Percentiles rank a stretch among this genome's conserved stretches.
Evolutionary conservation across 768 basidiomycete genomes (phyloP).

Genomic region (Cantharellus anzutake): DNA sequence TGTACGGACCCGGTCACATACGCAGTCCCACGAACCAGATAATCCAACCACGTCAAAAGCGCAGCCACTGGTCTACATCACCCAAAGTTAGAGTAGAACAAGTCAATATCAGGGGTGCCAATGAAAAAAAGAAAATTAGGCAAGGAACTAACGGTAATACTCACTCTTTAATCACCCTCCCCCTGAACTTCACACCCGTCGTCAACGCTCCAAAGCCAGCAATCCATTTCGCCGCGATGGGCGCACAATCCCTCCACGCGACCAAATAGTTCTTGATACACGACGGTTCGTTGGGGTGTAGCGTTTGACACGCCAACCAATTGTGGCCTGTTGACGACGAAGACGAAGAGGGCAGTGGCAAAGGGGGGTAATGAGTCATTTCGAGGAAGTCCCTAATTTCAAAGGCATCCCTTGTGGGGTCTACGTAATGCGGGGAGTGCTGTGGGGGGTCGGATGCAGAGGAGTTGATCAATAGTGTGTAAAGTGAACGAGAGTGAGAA

Average conservation of each 20-base stretch:
- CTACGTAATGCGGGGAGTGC: slow-evolving; percentile 6
- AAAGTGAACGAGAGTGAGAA: not conserved
- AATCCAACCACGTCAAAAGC: slow-evolving; percentile 1
- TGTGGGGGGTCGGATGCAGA: not conserved
- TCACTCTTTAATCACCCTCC: not conserved
- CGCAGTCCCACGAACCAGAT: slow-evolving; percentile 1
- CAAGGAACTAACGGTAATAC: not conserved
- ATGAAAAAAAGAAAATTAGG: not conserved
- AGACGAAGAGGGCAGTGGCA: not conserved
- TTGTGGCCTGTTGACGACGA: not conserved
- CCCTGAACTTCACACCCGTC: not conserved
- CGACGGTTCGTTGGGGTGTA: slow-evolving; percentile 5
- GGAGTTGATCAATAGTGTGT: not conserved
- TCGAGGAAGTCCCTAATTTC: not conserved
- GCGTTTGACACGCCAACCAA: not conserved
- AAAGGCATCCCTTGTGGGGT: not conserved
- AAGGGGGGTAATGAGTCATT: not conserved
- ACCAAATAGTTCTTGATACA: slow-evolving; percentile 4
- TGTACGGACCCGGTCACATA: slow-evolving; percentile 6
- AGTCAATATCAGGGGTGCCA: not conserved
- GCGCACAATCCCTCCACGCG: not conserved
- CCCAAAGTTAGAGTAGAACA: not conserved
- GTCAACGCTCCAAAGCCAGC: slow-evolving; percentile 3
- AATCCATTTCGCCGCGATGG: slow-evolving; percentile 6
- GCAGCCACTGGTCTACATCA: not conserved